phyloP scores from a whole-genome alignment of 176 grass and related monocot species.

The Musa schizocarpa region DNA sequence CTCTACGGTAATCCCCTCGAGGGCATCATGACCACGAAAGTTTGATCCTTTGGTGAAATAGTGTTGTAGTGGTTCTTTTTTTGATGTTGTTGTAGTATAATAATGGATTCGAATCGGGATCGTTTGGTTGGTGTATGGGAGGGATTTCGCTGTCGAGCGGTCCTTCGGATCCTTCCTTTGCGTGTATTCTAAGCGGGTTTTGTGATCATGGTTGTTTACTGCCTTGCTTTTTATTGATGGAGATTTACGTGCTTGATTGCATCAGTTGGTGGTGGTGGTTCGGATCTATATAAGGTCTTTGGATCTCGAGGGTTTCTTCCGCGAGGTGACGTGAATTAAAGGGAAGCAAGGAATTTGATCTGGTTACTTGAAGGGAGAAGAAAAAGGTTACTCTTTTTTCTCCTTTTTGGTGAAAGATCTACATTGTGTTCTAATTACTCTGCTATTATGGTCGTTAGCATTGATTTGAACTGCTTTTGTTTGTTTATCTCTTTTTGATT shows the following conservation, averaged over 20 bases:
- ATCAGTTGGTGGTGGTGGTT: neutral
- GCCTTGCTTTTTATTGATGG: neutral
- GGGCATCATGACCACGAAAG: too few species aligned
- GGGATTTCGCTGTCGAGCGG: neutral
- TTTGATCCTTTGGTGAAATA: too few species aligned
- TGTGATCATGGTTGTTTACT: neutral
- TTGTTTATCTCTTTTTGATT: neutral
- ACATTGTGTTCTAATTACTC: neutral
- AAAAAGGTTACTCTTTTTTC: too few species aligned
- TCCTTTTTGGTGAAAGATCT: neutral
- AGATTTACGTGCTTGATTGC: neutral
- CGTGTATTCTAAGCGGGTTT: conserved; percentile 6
- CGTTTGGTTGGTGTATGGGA: conserved; percentile 2
- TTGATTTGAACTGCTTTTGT: neutral
- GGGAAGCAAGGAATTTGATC: neutral
- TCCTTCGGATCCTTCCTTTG: neutral
- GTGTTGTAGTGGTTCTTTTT: neutral
- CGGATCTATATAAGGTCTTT: conserved; percentile 5
- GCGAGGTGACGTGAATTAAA: neutral
- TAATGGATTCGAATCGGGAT: neutral
- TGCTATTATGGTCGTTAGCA: neutral
- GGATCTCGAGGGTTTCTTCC: neutral
- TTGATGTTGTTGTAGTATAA: neutral
- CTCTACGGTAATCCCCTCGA: neutral
- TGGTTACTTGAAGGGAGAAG: neutral